phyloP scores from a whole-genome alignment of 2,329 filamentous ascomycete genomes.

The Alternaria postmessia region DNA sequence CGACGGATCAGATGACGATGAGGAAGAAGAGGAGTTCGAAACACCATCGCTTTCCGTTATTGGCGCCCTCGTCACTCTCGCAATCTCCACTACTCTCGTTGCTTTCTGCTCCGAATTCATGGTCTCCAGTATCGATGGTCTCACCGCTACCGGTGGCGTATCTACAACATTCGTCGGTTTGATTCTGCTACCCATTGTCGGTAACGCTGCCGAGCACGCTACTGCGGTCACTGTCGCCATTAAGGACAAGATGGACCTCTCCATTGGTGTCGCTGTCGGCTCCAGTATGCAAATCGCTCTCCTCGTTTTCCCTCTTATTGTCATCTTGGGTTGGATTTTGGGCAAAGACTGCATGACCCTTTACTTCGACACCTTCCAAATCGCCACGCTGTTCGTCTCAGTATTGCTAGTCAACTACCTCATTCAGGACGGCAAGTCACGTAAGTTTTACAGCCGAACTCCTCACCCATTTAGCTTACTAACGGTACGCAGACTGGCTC shows the following conservation, averaged over 20 bases:
- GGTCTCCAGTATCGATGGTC: conserved; percentile 66
- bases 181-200: conserved; percentile 71
- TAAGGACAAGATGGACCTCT: conserved; percentile 74
- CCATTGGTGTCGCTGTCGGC: conserved; percentile 71
- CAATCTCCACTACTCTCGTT: conserved; percentile 77
- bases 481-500: conserved; percentile 58
- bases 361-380: conserved; percentile 88
- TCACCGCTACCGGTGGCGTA: conserved; percentile 59
- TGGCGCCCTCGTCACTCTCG: conserved; percentile 76
- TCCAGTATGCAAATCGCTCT: conserved; percentile 72
- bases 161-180: conserved; percentile 69
- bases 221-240: conserved; percentile 68
- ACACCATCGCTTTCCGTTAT: conserved; percentile 78
- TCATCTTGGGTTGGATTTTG: conserved; percentile 69
- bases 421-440: conserved; percentile 66
- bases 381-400: conserved; percentile 68
- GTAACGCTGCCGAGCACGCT: conserved; percentile 72
- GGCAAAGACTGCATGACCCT: conserved; percentile 73
- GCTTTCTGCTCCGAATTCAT: conserved; percentile 77
- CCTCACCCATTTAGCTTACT: conserved; percentile 13
- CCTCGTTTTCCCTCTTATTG: conserved; percentile 66
- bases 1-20: conserved; percentile 52
- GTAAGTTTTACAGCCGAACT: conserved; percentile 32
- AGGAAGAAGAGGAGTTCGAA: conserved; percentile 73
- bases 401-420: conserved; percentile 68